Percentiles rank a stretch among this genome's conserved stretches.
These are phyloP conservation scores for Rhododendron williamsianum DNA, from an alignment of 148 eudicot genomes.

Conservation along the genomic window DNA sequence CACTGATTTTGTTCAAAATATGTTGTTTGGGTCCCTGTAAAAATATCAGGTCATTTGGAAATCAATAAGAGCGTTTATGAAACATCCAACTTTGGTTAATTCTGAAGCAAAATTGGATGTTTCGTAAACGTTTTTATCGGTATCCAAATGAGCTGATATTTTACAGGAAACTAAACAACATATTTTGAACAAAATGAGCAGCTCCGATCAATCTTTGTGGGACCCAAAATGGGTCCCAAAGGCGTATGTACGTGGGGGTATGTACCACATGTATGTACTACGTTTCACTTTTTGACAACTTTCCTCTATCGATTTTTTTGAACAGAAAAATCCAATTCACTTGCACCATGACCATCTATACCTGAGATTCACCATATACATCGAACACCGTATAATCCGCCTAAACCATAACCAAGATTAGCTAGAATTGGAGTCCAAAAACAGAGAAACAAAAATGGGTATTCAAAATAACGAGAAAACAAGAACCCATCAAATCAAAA, in stretches of 20 bases:
- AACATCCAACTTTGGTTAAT: too few relatives aligned
- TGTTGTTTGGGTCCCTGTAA: too few relatives aligned
- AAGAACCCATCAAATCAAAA: background rate
- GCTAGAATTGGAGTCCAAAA: background rate
- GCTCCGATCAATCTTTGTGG: background rate
- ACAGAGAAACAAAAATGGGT: background rate
- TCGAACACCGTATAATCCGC: background rate
- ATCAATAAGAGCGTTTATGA: too few relatives aligned
- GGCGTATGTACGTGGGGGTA: too few relatives aligned
- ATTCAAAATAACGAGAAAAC: background rate
- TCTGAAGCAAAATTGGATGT: too few relatives aligned
- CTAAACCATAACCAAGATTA: background rate
- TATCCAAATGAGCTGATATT: background rate
- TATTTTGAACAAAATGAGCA: background rate
- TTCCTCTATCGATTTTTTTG: background rate
- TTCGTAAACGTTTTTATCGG: too few relatives aligned
- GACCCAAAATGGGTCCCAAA: background rate
- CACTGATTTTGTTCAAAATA: too few relatives aligned
- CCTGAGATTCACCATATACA: background rate
- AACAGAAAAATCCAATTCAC: background rate
- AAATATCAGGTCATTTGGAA: too few relatives aligned
- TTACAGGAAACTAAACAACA: background rate
- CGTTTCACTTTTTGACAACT: background rate
- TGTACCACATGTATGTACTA: too few relatives aligned
- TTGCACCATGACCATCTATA: slow-evolving; percentile 3